These are phyloP conservation scores for Penicillium roqueforti DNA, from an alignment of 495 filamentous ascomycete species.

Conservation along the genomic window DNA sequence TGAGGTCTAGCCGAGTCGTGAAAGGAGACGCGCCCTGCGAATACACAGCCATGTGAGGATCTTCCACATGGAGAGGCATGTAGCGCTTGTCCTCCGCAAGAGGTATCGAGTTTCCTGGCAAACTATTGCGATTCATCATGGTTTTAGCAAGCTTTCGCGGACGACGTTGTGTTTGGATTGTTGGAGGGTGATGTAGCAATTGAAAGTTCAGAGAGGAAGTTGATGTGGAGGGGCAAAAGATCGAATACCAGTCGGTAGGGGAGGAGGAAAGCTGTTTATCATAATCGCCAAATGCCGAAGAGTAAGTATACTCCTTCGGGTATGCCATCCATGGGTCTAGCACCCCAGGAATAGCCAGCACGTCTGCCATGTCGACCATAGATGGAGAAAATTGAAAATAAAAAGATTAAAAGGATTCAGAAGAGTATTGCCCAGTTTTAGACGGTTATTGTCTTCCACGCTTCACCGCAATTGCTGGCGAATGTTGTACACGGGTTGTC, in stretches of 20 bases:
- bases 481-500: slow-evolving; percentile 30
- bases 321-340: slow-evolving; percentile 9
- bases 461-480: slow-evolving; percentile 25
- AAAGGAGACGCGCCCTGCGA: neutral
- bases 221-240: neutral
- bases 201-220: neutral
- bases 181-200: neutral
- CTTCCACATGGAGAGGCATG: neutral
- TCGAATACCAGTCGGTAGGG: neutral
- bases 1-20: neutral
- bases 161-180: neutral
- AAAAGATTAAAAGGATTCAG: neutral
- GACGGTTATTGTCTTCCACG: neutral
- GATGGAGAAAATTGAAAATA: neutral
- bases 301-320: slow-evolving; percentile 5
- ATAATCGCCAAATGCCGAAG: neutral
- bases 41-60: neutral
- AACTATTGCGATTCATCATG: neutral
- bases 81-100: neutral
- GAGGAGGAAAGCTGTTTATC: neutral
- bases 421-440: neutral
- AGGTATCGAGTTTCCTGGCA: neutral
- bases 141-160: neutral
- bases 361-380: slow-evolving; percentile 13
- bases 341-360: slow-evolving; percentile 12